phyloP scores from a whole-genome alignment of 75 land plant species.

The Cupressus sempervirens region DNA sequence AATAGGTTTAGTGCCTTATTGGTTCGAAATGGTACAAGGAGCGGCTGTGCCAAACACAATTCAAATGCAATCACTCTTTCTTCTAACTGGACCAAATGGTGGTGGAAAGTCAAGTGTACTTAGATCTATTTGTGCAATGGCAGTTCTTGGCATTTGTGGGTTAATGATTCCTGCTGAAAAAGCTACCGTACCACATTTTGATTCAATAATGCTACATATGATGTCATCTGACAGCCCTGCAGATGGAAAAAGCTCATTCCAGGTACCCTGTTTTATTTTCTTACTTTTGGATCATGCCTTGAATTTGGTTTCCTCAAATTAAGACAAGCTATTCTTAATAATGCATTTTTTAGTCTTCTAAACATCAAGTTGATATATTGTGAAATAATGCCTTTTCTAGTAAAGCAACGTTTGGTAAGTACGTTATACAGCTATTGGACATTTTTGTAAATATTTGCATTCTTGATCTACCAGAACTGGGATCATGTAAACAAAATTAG shows the following conservation, averaged over 20 bases:
- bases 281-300: neutral
- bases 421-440: neutral
- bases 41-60: conserved; percentile 62
- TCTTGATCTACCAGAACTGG: neutral
- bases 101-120: conserved; percentile 98
- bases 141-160: conserved; percentile 92
- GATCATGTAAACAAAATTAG: neutral
- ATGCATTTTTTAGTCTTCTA: neutral
- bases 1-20: conserved; percentile 73
- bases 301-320: neutral
- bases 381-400: neutral
- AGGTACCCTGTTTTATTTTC: conserved; percentile 39
- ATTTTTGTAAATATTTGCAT: neutral
- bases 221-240: conserved; percentile 94
- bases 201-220: conserved; percentile 89
- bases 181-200: conserved; percentile 79
- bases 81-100: conserved; percentile 96
- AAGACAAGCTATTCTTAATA: neutral
- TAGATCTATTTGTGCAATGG: conserved; percentile 91
- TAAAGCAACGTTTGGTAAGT: neutral
- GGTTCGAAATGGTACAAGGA: conserved; percentile 69
- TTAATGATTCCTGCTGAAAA: conserved; percentile 87
- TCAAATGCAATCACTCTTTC: conserved; percentile 75
- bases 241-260: conserved; percentile 96
- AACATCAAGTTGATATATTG: neutral